Evolutionary conservation across 768 basidiomycete genomes (phyloP), one percentile per base, ranked within the genome.

Genomic region (Collybia sordida): DNA sequence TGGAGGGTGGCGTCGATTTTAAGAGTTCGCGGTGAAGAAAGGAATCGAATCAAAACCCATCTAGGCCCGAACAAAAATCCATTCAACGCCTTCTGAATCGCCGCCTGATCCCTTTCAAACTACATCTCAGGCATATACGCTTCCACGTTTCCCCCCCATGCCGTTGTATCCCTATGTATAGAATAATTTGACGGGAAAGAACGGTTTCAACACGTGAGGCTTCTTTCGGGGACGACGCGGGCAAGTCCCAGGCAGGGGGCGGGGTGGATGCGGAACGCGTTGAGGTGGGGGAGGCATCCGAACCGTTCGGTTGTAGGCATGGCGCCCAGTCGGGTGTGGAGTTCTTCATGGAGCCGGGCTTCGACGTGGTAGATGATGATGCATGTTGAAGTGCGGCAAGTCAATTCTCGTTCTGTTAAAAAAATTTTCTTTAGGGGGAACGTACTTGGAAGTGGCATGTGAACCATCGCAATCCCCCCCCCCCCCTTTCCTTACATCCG

Each of bases 401-500:
- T 45, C n/a, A 47, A 41, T 27, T 38, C 18, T 54, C 17, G n/a
- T n/a, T n/a, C n/a, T n/a, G n/a, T n/a, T 34, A 36, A 5, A 25
- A 36, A 21, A 11, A 45, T n/a, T 22, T 22, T 22, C 23, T 52
- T 17, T n/a, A n/a, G n/a, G 7, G 17, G 42, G 21, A 17, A 62
- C 85, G 52, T 57, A 91, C 90, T 96, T 97, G 40, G 93, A 93
- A 0, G 94, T 96, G 1, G 93, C 96, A 60, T 97, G 94, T 3
- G 87, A 89, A 1, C 93, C 93, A 89, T 81, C 0, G 87, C 86
- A 54, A 90, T 79, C 6, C 93, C 92, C 19, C 91, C 87, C 1
- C 95, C 74, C 18, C n/a, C n/a, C n/a, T n/a, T 82, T 77, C 65
- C 83, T 67, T 15, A 89, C 86, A 45, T 86, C 83, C 59, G 80